Evolutionary conservation across 2,329 filamentous ascomycete species (phyloP), one percentile per base, ranked within the genome.

Genomic region (Xylaria digitata): DNA sequence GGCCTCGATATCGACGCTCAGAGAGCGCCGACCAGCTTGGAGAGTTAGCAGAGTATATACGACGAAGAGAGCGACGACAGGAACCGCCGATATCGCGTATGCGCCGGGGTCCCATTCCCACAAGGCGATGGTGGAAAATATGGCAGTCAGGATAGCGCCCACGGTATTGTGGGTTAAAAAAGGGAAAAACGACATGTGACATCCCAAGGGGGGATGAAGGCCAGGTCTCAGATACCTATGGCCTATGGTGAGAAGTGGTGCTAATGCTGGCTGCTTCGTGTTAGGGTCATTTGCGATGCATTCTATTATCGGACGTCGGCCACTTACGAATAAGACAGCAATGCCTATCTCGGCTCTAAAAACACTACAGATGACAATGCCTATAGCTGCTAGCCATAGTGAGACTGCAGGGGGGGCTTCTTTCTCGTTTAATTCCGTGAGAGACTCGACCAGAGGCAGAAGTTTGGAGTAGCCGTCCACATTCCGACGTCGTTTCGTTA

Each of bases 1-100:
- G 0, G 70, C 52, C 2, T 76, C 61, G 49, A 83, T 68, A 73
- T 82, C 70, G 72, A 80, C 69, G 76, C 75, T 13, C 66, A 78
- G 62, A 73, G 75, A 49, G 21, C 67, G 59, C 23, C 55, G 63
- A 30, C 30, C 56, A 8, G 30, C 32, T 23, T 63, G 68, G 17
- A 70, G 71, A 11, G 66, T 75, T 8, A 81, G 64, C 6, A 72
- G 62, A 9, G 71, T 61, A 52, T 79, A 82, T 6, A 74, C 65
- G 1, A 73, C n/a, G 0, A 80, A 68, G 11, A 80, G 65, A 7
- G 70, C 73, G 15, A 52, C 55, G 0, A 77, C 67, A 0, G 79
- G 74, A 37, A 80, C 63, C 1, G 67, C 46, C 0, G 78, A 79
- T 3, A 78, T 15, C 48, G 69, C 53, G 68, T 68, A 53, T 63